A percentile compares a stretch with the other conserved stretches of the same genome.
Evolutionary conservation across 2,329 filamentous ascomycete genomes (phyloP).

Genomic region (Pyrenochaeta sp.): DNA sequence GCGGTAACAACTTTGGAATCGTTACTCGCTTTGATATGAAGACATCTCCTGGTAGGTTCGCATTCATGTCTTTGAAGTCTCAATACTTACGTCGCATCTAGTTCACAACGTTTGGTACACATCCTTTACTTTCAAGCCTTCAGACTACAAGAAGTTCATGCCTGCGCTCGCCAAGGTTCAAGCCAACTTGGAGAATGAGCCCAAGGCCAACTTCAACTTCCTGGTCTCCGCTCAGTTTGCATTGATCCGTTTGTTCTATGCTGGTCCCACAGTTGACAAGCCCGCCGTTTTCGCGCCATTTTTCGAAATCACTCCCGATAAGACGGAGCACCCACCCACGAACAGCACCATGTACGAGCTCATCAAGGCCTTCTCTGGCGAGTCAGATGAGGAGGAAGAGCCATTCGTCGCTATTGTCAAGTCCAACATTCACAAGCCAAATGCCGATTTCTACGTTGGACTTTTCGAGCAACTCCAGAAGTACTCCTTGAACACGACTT

Average conservation of each 20-base stretch:
- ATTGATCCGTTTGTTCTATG: constrained; percentile 1
- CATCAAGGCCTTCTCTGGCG: not conserved
- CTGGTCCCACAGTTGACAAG: constrained; percentile 1
- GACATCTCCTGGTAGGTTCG: constrained; percentile 10
- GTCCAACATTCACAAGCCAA: not conserved
- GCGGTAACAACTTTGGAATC: constrained; percentile 44
- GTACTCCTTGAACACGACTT: not conserved
- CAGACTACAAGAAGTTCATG: constrained; percentile 14
- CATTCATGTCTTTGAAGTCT: too few species aligned
- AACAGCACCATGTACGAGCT: constrained; percentile 4
- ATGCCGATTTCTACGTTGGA: constrained; percentile 1
- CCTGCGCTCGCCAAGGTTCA: constrained; percentile 6
- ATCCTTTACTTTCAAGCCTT: constrained; percentile 24
- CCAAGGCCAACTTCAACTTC: constrained; percentile 5
- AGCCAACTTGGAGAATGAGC: constrained; percentile 6
- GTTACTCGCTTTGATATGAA: constrained; percentile 36
- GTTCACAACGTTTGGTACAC: constrained; percentile 15
- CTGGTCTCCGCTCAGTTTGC: not conserved
- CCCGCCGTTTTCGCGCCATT: constrained; percentile 2
- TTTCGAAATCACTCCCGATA: not conserved
- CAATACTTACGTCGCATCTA: too few species aligned
- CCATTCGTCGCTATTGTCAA: not conserved
- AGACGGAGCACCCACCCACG: not conserved
- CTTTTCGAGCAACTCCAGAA: constrained; percentile 1
- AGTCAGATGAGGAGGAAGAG: not conserved